A percentile compares a stretch with the other conserved stretches of the same genome.
These are phyloP conservation scores for Canariomyces notabilis DNA, from an alignment of 2,329 filamentous ascomycete species.

Conservation along the genomic window DNA sequence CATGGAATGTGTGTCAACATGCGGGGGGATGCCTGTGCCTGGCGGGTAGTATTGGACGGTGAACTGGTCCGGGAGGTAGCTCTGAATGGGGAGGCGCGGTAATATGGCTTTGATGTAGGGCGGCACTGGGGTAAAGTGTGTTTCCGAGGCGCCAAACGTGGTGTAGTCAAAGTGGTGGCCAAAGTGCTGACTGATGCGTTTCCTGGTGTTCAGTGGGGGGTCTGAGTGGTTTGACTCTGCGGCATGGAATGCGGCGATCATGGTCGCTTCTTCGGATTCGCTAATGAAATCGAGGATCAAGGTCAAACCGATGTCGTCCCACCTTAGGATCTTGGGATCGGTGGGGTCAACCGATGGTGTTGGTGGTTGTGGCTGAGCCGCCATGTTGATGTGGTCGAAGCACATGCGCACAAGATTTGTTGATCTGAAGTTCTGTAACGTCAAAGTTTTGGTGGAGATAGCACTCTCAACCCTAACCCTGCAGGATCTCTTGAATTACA, in stretches of 20 bases:
- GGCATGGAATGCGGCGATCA: constrained; percentile 24
- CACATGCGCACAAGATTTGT: too few species aligned
- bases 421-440: too few species aligned
- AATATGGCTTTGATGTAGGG: constrained; percentile 21
- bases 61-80: constrained; percentile 40
- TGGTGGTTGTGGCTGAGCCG: constrained; percentile 5
- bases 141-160: constrained; percentile 24
- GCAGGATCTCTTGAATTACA: too few species aligned
- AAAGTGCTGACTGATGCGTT: constrained; percentile 24
- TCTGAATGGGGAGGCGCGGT: constrained; percentile 35
- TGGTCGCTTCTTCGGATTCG: constrained; percentile 18
- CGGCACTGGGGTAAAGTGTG: constrained; percentile 21
- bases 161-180: constrained; percentile 25
- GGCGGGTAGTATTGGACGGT: constrained; percentile 58
- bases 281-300: constrained; percentile 26
- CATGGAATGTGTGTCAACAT: constrained; percentile 53
- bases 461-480: too few species aligned
- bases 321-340: constrained; percentile 18
- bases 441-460: too few species aligned
- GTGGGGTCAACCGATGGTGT: constrained; percentile 11
- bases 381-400: too few species aligned
- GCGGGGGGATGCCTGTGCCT: constrained; percentile 55
- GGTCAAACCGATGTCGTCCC: constrained; percentile 21
- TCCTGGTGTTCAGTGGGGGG: constrained; percentile 10
- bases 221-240: constrained; percentile 7